phyloP scores from a whole-genome alignment of 2,329 filamentous ascomycete genomes.

The Monilinia fructicola region DNA sequence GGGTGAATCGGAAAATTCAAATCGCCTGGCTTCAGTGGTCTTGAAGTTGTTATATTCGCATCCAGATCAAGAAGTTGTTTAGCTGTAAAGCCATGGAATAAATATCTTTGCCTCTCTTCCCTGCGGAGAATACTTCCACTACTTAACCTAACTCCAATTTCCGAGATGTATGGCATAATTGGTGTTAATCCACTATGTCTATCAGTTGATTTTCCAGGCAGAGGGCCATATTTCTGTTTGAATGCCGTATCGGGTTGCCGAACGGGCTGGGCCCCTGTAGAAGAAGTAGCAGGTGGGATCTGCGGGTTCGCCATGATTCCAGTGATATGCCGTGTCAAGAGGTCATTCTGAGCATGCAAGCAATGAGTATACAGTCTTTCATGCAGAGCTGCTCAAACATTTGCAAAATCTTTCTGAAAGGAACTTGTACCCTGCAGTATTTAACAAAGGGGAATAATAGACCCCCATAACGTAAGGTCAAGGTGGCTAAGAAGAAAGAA shows the following conservation, averaged over 20 bases:
- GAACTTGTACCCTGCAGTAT: not conserved
- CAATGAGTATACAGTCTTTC: not conserved
- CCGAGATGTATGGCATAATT: not conserved
- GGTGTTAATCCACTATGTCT: slow-evolving; percentile 13
- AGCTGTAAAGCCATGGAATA: not conserved
- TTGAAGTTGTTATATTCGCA: slow-evolving; percentile 9
- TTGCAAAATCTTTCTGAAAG: not conserved
- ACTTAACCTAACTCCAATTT: not conserved
- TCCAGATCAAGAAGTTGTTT: slow-evolving; percentile 16
- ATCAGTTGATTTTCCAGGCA: not conserved
- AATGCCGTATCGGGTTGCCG: not conserved
- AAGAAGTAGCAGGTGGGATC: not conserved
- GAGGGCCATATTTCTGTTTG: slow-evolving; percentile 3
- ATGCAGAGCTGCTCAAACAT: not conserved
- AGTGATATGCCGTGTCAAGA: not conserved
- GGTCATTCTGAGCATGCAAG: not conserved
- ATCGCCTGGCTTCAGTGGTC: not conserved
- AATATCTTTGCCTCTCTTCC: not conserved
- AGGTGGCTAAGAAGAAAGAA: not conserved
- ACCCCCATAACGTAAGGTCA: not conserved
- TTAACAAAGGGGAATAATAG: not conserved
- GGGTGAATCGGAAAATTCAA: slow-evolving; percentile 5
- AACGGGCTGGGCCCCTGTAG: not conserved
- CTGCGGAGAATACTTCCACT: not conserved
- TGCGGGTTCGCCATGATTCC: not conserved